Base-by-base conservation (phyloP, 352 stramenopile species). In the Lagenidium sp. region DNA sequence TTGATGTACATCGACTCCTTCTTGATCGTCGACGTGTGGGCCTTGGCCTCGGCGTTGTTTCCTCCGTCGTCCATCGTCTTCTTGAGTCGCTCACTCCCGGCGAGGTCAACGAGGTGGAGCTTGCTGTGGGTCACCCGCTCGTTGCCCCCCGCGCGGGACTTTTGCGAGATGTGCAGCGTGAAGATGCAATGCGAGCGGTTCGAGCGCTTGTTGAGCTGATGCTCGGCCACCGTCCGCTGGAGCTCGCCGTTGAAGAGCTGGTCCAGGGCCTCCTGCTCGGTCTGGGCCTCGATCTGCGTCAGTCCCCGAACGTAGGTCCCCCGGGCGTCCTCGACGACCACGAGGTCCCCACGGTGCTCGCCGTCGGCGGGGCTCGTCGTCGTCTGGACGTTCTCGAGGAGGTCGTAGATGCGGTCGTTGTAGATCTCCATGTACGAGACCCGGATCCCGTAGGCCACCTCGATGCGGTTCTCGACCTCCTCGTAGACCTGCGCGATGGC, bases 1-100 rank as follows among this genome's bases (percentile, higher is more conserved):
- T 98, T 98, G 53, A 98, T 98, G 67, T 98, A 97, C 74, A 95
- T 97, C 30, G 80, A 95, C 55, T 98, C 95, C 54, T 97, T 96
- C 70, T 97, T 95, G 55, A 97, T 94, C 2, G 86, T 93, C 23
- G 76, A 71, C 38, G 81, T 40, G 23, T 46, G 28, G 22, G 43
- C 40, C n/a, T n/a, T n/a, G n/a, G n/a, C n/a, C n/a, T n/a, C n/a
- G n/a, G n/a, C n/a, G n/a, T n/a, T n/a, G n/a, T n/a, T n/a, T n/a
- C n/a, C n/a, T 22, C 66, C 57, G 42, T 83, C 66, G 29, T 94
- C 70, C 29, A 96, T 67, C 1, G 89, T 95, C 57, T 97, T 97
- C 67, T 97, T 97, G 1, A 97, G 69, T 15, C 92, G 65, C 60
- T 98, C 94, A 50, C 76, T 96, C 22, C 94, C 95, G 8, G 94